Conservation (phyloP, 2,329 filamentous ascomycete genomes). For the Botrytis pseudocinerea region DNA sequence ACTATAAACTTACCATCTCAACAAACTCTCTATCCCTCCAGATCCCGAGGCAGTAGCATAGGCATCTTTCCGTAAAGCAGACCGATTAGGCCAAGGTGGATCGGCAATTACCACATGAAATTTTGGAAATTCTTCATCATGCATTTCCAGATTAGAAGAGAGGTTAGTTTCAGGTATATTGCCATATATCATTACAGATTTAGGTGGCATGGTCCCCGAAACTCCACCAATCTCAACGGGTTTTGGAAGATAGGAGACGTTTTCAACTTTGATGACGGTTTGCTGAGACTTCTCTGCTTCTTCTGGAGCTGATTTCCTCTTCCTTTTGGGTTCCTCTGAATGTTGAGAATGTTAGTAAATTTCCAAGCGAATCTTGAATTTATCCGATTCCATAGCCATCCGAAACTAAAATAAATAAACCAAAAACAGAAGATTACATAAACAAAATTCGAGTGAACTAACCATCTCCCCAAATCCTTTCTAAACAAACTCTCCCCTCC, state of each 20-base stretch:
- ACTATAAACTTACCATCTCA: background rate
- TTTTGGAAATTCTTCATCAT: constrained; percentile 42
- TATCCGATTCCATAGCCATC: background rate
- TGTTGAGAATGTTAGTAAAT: background rate
- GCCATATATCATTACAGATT: constrained; percentile 4
- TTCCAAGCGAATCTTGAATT: background rate
- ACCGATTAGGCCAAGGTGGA: constrained; percentile 80
- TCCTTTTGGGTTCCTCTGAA: constrained; percentile 4
- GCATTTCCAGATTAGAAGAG: background rate
- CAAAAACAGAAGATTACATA: background rate
- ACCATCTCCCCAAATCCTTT: background rate
- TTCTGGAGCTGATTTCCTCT: background rate
- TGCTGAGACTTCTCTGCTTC: background rate
- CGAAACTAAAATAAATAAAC: background rate
- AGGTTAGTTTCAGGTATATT: background rate
- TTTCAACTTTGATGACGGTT: background rate
- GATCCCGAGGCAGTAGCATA: constrained; percentile 41
- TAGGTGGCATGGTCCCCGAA: background rate
- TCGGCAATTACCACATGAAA: constrained; percentile 74
- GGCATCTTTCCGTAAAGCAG: constrained; percentile 60
- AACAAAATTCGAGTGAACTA: background rate
- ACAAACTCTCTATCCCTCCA: background rate
- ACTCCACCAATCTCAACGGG: background rate
- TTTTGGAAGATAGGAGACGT: background rate
- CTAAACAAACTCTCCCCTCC: constrained; percentile 39